These are phyloP conservation scores for Kluyveromyces wickerhamii DNA, from an alignment of 805 yeast species.

Conservation along the genomic window DNA sequence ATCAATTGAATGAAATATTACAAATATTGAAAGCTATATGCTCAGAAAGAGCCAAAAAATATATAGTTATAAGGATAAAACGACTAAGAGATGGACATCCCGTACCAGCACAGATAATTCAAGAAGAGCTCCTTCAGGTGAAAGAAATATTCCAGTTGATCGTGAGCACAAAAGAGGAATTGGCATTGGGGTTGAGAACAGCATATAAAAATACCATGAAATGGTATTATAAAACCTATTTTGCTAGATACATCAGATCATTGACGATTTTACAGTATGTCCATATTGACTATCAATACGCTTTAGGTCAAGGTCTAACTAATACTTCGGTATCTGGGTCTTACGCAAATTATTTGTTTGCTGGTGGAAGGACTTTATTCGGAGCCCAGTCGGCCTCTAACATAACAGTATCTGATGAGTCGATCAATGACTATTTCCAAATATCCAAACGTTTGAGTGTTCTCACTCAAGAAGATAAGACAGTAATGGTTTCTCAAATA, in stretches of 20 bases:
- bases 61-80: slow-evolving; percentile 56
- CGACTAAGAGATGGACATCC: slow-evolving; percentile 52
- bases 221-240: slow-evolving; percentile 84
- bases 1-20: slow-evolving; percentile 24
- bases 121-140: slow-evolving; percentile 54
- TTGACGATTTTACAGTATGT: slow-evolving; percentile 54
- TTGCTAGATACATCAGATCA: slow-evolving; percentile 67
- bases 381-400: slow-evolving; percentile 9
- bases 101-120: slow-evolving; percentile 66
- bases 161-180: slow-evolving; percentile 41
- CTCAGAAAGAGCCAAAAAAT: slow-evolving; percentile 69
- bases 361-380: slow-evolving; percentile 12
- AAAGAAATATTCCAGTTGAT: slow-evolving; percentile 56
- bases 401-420: slow-evolving; percentile 15
- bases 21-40: slow-evolving; percentile 51
- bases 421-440: slow-evolving; percentile 46
- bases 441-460: slow-evolving; percentile 55
- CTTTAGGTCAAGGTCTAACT: slow-evolving; percentile 41
- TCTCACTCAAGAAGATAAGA: slow-evolving; percentile 44
- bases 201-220: slow-evolving; percentile 85
- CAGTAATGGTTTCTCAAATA: slow-evolving; percentile 73
- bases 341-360: slow-evolving; percentile 19
- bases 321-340: slow-evolving; percentile 23
- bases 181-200: slow-evolving; percentile 64
- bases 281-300: slow-evolving; percentile 45